These are phyloP conservation scores for Syncephalastrum monosporum DNA, from an alignment of 371 early-diverging fungal genomes.

Conservation along the genomic window DNA sequence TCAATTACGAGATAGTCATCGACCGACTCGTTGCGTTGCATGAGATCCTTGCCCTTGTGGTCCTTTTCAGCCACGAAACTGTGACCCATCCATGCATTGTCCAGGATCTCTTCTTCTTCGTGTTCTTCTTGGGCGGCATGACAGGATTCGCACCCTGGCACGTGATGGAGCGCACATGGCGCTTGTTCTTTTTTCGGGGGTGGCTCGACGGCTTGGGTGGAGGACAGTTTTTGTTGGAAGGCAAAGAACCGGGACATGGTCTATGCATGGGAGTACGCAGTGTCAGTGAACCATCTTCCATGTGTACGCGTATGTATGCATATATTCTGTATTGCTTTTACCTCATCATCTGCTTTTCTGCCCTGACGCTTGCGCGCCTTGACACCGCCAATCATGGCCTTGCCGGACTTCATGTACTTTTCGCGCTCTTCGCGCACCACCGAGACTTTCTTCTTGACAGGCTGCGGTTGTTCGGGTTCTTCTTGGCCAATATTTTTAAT, in stretches of 20 bases:
- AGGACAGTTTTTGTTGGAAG: slow-evolving; percentile 40
- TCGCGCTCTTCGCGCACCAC: slow-evolving; percentile 54
- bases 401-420: slow-evolving; percentile 46
- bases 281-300: too few relatives aligned
- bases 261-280: slow-evolving; percentile 9
- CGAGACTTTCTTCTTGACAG: slow-evolving; percentile 43
- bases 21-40: slow-evolving; percentile 59
- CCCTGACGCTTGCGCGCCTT: slow-evolving; percentile 27
- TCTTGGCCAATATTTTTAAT: slow-evolving; percentile 54
- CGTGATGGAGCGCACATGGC: slow-evolving; percentile 60
- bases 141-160: slow-evolving; percentile 71
- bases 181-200: slow-evolving; percentile 22
- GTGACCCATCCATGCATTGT: slow-evolving; percentile 73
- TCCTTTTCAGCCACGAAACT: slow-evolving; percentile 69
- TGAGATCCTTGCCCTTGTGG: slow-evolving; percentile 60
- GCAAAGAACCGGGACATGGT: slow-evolving; percentile 42
- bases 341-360: slow-evolving; percentile 33
- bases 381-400: slow-evolving; percentile 24
- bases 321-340: neutral
- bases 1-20: slow-evolving; percentile 81
- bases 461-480: slow-evolving; percentile 16
- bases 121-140: slow-evolving; percentile 12
- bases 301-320: too few relatives aligned
- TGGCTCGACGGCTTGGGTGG: slow-evolving; percentile 13
- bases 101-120: slow-evolving; percentile 28